These are phyloP conservation scores for Allantophomopsis lycopodina DNA, from an alignment of 2,329 filamentous ascomycete species.

Conservation along the genomic window DNA sequence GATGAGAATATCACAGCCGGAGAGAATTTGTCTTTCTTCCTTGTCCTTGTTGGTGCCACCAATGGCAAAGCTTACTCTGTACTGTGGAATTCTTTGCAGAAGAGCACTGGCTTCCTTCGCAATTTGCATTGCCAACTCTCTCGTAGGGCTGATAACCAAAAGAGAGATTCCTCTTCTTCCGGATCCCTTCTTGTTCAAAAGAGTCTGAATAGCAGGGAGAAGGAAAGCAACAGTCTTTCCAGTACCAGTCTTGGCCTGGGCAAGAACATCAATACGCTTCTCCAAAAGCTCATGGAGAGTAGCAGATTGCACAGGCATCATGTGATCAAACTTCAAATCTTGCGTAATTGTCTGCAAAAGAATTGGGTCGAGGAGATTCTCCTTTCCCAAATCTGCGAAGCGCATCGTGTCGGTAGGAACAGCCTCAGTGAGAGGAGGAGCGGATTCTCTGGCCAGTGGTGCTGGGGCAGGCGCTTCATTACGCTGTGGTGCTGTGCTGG, in stretches of 20 bases:
- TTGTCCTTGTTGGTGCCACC: slow-evolving; percentile 70
- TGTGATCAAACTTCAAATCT: slow-evolving; percentile 63
- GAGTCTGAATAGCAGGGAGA: slow-evolving; percentile 63
- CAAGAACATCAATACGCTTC: slow-evolving; percentile 53
- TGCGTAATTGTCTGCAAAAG: slow-evolving; percentile 46
- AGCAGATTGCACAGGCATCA: slow-evolving; percentile 85
- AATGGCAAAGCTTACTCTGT: slow-evolving; percentile 62
- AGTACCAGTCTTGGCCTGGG: slow-evolving; percentile 92
- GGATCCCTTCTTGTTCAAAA: slow-evolving; percentile 32
- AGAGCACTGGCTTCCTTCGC: slow-evolving; percentile 53
- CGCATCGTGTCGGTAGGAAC: slow-evolving; percentile 29
- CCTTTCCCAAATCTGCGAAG: slow-evolving; percentile 29
- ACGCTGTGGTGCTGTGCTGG: not conserved
- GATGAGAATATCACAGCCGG: slow-evolving; percentile 78
- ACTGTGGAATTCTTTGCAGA: slow-evolving; percentile 14
- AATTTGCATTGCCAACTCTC: slow-evolving; percentile 72
- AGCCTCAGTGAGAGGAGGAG: slow-evolving; percentile 21
- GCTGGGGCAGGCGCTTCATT: not conserved
- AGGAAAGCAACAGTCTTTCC: slow-evolving; percentile 95
- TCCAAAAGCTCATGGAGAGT: slow-evolving; percentile 71
- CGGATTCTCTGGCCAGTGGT: slow-evolving; percentile 10
- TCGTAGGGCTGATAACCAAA: slow-evolving; percentile 65
- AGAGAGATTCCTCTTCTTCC: slow-evolving; percentile 45
- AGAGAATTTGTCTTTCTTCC: slow-evolving; percentile 55
- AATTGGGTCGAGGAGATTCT: slow-evolving; percentile 28